phyloP scores from a whole-genome alignment of 352 stramenopile species.

The Phytophthora cryptogea region DNA sequence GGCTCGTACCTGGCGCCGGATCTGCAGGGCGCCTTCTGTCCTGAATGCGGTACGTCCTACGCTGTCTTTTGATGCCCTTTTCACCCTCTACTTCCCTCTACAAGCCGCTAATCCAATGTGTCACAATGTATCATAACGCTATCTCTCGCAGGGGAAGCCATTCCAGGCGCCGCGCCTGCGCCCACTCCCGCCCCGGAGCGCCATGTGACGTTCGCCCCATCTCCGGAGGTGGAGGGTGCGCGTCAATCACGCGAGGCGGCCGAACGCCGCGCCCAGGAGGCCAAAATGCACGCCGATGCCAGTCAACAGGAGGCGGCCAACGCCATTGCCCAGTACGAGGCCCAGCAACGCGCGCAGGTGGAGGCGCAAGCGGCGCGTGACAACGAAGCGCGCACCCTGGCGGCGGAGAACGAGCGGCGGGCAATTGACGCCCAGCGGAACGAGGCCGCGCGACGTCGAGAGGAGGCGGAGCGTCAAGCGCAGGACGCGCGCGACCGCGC shows the following conservation, averaged over 20 bases:
- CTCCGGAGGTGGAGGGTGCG: slow-evolving; percentile 28
- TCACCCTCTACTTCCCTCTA: slow-evolving; percentile 1
- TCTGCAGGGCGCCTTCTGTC: slow-evolving; percentile 67
- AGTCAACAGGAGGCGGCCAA: slow-evolving; percentile 47
- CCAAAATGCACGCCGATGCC: slow-evolving; percentile 43
- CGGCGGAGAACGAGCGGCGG: slow-evolving; percentile 45
- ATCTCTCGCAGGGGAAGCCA: slow-evolving; percentile 21
- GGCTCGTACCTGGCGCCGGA: slow-evolving; percentile 63
- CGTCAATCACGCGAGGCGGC: slow-evolving; percentile 51
- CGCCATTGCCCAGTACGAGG: slow-evolving; percentile 52
- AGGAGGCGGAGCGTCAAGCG: slow-evolving; percentile 64
- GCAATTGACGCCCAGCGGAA: slow-evolving; percentile 57
- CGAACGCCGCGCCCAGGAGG: slow-evolving; percentile 48
- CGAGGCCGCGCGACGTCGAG: slow-evolving; percentile 48
- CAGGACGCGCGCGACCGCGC: slow-evolving; percentile 66
- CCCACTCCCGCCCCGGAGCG: slow-evolving; percentile 14
- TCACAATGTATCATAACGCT: slow-evolving; percentile 3
- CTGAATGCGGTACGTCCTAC: slow-evolving; percentile 67
- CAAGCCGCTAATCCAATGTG: slow-evolving; percentile 3
- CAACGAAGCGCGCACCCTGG: slow-evolving; percentile 21
- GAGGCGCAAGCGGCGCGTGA: slow-evolving; percentile 41
- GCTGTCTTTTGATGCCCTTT: slow-evolving; percentile 1
- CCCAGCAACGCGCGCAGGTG: slow-evolving; percentile 51
- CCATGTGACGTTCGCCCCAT: slow-evolving; percentile 25
- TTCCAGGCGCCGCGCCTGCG: slow-evolving; percentile 22